A percentile compares a stretch with the other conserved stretches of the same genome.
Evolutionary conservation across 1,284 basidiomycete genomes (phyloP).

Genomic region (Microbotryum silenes-acaulis): DNA sequence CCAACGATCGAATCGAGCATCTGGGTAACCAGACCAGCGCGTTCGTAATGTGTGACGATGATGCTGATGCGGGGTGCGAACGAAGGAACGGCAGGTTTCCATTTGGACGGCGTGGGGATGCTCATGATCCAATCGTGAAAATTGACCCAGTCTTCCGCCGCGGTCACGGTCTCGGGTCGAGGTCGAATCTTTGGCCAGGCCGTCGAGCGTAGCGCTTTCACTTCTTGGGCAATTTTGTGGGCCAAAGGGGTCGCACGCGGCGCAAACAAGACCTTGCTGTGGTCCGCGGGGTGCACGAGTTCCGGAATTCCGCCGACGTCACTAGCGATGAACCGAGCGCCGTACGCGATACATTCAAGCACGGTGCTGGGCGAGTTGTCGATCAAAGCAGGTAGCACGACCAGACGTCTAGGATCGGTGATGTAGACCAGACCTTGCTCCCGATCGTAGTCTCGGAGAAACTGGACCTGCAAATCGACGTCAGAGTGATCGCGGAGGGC

Average conservation of each 20-base stretch:
- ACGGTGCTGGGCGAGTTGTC: constrained; percentile 32
- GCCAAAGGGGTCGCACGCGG: constrained; percentile 11
- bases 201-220: neutral
- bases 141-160: constrained; percentile 13
- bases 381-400: constrained; percentile 26
- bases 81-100: neutral
- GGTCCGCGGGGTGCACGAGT: constrained; percentile 21
- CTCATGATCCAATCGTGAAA: constrained; percentile 17
- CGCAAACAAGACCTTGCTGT: constrained; percentile 8
- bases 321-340: constrained; percentile 24
- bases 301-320: constrained; percentile 26
- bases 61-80: constrained; percentile 16
- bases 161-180: constrained; percentile 9
- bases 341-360: constrained; percentile 27
- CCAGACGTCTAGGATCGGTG: constrained; percentile 18
- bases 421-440: constrained; percentile 25
- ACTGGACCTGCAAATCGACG: constrained; percentile 18
- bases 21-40: constrained; percentile 20
- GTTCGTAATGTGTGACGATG: constrained; percentile 29
- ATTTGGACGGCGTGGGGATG: neutral
- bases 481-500: constrained; percentile 20
- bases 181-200: constrained; percentile 6
- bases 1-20: constrained; percentile 22
- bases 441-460: constrained; percentile 14
- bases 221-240: neutral